Conservation (phyloP, 1,139 yeast species). For the Kodamaea plutei region DNA sequence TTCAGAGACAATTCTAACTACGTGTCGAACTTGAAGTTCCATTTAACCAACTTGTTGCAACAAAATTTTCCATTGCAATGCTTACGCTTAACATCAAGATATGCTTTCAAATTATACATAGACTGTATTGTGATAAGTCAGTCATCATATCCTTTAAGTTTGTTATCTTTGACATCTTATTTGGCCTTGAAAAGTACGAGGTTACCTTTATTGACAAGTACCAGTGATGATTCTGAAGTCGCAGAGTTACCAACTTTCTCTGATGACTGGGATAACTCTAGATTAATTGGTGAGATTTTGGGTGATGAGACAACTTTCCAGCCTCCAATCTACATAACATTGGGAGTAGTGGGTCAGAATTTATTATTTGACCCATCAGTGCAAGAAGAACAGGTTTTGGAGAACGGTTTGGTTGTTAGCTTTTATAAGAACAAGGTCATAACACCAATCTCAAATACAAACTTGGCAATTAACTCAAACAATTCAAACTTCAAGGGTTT, state of each 20-base stretch:
- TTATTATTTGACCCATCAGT: conserved; percentile 76
- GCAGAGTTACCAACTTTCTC: conserved; percentile 91
- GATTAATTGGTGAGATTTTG: conserved; percentile 35
- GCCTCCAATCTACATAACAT: conserved; percentile 73
- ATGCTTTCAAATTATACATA: conserved; percentile 69
- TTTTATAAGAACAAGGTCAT: conserved; percentile 63
- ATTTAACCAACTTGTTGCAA: conserved; percentile 44
- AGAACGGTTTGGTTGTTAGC: conserved; percentile 71
- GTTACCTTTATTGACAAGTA: conserved; percentile 69
- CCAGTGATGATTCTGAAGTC: conserved; percentile 50
- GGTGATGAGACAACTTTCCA: conserved; percentile 31
- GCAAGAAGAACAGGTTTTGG: conserved; percentile 83
- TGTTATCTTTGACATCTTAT: conserved; percentile 73
- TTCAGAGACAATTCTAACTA: conserved; percentile 66
- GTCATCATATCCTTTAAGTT: conserved; percentile 67
- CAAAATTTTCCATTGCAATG: conserved; percentile 45
- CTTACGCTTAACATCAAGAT: conserved; percentile 64
- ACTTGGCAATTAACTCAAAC: conserved; percentile 41
- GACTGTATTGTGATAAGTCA: conserved; percentile 75
- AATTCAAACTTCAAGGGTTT: conserved; percentile 42
- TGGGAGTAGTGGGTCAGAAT: conserved; percentile 70
- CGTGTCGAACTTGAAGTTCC: conserved; percentile 54
- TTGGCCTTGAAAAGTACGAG: conserved; percentile 76
- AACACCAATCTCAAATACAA: conserved; percentile 58
- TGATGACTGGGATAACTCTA: conserved; percentile 74